Conservation (phyloP, 1,139 yeast species). For the Suhomyces atakaporum region DNA sequence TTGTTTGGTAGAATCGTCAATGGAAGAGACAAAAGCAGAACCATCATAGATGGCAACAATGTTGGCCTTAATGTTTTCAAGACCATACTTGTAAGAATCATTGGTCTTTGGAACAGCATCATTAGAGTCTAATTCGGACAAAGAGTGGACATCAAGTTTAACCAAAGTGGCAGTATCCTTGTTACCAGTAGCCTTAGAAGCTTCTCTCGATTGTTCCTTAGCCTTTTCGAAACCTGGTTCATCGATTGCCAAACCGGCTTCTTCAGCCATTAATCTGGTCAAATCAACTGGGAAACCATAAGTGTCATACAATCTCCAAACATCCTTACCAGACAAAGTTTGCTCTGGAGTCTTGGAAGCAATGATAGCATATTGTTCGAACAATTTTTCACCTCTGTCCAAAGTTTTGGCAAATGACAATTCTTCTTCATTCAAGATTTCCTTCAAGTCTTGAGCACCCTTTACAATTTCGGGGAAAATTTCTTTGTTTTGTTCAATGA, state of each 20-base stretch:
- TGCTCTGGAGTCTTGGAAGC: conserved; percentile 77
- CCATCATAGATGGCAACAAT: conserved; percentile 76
- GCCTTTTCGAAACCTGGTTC: conserved; percentile 91
- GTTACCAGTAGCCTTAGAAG: conserved; percentile 82
- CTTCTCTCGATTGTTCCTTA: conserved; percentile 84
- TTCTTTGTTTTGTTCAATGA: conserved; percentile 83
- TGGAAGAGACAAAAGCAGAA: conserved; percentile 52
- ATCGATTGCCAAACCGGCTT: conserved; percentile 91
- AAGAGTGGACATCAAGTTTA: conserved; percentile 87
- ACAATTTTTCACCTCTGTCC: conserved; percentile 96
- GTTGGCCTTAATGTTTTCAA: conserved; percentile 60
- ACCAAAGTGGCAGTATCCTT: conserved; percentile 62
- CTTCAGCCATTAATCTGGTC: conserved; percentile 98
- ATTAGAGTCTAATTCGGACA: conserved; percentile 62
- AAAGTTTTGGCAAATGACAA: conserved; percentile 90
- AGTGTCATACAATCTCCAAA: conserved; percentile 98
- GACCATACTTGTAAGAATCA: conserved; percentile 73
- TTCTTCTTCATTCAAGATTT: conserved; percentile 94
- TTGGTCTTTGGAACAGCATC: conserved; percentile 76
- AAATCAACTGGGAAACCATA: conserved; percentile 99
- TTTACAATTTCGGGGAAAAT: conserved; percentile 87
- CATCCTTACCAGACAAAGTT: conserved; percentile 87
- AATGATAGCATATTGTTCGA: conserved; percentile 85
- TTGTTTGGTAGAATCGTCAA: conserved; percentile 49
- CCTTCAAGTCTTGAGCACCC: conserved; percentile 75